Base-by-base conservation (phyloP, 768 basidiomycete genomes). In the Termitomyces sp. region DNA sequence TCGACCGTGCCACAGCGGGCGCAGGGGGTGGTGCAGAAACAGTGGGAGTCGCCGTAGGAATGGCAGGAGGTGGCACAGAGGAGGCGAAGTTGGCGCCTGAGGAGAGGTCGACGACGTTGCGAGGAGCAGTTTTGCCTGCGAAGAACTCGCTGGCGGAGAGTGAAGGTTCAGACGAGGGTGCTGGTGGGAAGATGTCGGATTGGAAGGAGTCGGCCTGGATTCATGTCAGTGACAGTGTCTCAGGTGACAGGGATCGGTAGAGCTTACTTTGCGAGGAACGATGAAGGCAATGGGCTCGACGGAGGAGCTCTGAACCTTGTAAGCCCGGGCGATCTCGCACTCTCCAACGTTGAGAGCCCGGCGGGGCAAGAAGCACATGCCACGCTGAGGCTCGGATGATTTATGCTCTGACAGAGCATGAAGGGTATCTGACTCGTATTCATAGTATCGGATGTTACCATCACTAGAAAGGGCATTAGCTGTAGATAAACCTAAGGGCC, bases 381-480 rank as follows among this genome's bases (percentile, higher is more conserved):
- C 97, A 55, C 96, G 92, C 74, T 98, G 96, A 33, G 96, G 96
- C 55, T 96, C 92, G 20, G 87, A 80, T 4, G 90, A 91, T 73
- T 95, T 91, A 81, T 96, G 85, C 71, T 98, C 97, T 20, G 87
- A 79, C 5, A 94, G 81, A 18, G 84, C 73, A 76, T 86, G 81
- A 20, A 98, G 80, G 51, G 86, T 80, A 75, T 98, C 96, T 36
- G 83, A 84, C 68, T 97, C 96, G 74, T 90, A 95, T 73, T 99
- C 97, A 74, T 89, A 98, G 82, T 93, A 96, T n/a, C 96, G 89
- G 64, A 98, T 89, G 72, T 99, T 99, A 33, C 96, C 96, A 69
- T 99, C 96, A 44, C 94, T 92, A 70, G 53, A 42, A 70, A 54
- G 32, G 51, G 32, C 1, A 0, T 57, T 39, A 58, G 57, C 46